phyloP scores from a whole-genome alignment of 306 rosid genomes.

The Cucurbita moschata region DNA sequence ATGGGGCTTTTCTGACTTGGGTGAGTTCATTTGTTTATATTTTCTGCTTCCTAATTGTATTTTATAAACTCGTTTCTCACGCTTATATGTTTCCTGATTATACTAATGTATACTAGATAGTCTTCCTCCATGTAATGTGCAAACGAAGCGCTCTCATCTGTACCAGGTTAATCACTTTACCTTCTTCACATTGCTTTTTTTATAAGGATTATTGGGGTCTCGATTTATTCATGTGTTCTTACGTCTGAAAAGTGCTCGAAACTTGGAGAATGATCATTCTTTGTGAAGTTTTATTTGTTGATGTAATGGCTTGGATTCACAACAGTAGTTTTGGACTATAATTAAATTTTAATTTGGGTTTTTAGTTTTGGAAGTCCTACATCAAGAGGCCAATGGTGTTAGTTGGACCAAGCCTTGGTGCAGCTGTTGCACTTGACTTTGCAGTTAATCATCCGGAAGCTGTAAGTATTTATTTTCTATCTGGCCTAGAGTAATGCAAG shows the following conservation, averaged over 20 bases:
- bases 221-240: background rate
- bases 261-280: background rate
- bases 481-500: background rate
- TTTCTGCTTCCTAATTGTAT: background rate
- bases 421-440: conserved; percentile 91
- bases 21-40: conserved; percentile 19
- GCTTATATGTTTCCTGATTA: background rate
- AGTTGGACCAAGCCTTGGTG: conserved; percentile 98
- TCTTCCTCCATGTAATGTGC: conserved; percentile 58
- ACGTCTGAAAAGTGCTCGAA: background rate
- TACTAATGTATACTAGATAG: conserved; percentile 29
- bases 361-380: conserved; percentile 72
- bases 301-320: background rate
- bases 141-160: conserved; percentile 73
- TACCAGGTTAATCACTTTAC: conserved; percentile 45
- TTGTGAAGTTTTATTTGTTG: background rate
- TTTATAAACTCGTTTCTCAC: background rate
- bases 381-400: conserved; percentile 71
- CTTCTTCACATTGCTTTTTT: background rate
- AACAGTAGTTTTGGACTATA: background rate
- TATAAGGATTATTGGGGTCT: background rate
- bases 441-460: conserved; percentile 73
- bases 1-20: conserved; percentile 96
- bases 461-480: conserved; percentile 29
- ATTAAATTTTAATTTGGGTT: conserved; percentile 6